phyloP scores from a whole-genome alignment of 805 yeast species.

The Citeromyces nyonsensis region DNA sequence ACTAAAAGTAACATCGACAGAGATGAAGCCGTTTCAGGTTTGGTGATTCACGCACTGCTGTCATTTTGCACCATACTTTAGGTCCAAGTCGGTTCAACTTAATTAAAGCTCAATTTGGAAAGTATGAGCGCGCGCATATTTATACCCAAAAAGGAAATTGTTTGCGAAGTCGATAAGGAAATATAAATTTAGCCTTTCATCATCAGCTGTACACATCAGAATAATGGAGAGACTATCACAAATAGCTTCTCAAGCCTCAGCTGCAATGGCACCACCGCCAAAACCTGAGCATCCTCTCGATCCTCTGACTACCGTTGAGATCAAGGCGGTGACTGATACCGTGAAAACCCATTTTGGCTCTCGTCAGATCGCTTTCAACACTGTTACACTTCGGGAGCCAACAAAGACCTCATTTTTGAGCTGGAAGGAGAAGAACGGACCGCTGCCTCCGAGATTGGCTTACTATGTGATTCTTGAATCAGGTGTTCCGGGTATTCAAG shows the following conservation, averaged over 20 bases:
- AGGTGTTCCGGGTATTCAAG: conserved; percentile 49
- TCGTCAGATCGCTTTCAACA: conserved; percentile 35
- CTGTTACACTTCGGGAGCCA: conserved; percentile 61
- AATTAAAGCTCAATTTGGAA: too few species aligned
- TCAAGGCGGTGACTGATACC: conserved; percentile 36
- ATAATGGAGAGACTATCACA: conserved; percentile 52
- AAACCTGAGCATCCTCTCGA: conserved; percentile 54
- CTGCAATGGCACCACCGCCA: conserved; percentile 36
- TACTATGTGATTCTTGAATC: conserved; percentile 45
- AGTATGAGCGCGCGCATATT: too few species aligned
- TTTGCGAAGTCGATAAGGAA: too few species aligned
- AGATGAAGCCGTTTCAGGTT: too few species aligned
- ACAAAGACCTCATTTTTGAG: conserved; percentile 42
- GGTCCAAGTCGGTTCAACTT: too few species aligned
- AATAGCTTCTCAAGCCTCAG: conserved; percentile 45
- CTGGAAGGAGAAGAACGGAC: conserved; percentile 49
- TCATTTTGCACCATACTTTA: too few species aligned
- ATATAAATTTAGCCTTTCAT: too few species aligned
- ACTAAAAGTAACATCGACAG: too few species aligned
- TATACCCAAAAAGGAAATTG: too few species aligned
- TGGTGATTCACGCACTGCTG: too few species aligned
- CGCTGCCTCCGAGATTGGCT: conserved; percentile 56
- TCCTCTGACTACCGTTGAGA: conserved; percentile 52
- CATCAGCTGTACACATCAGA: neutral
- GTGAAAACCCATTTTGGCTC: conserved; percentile 27